These are phyloP conservation scores for Fusarium musae DNA, from an alignment of 2,329 filamentous ascomycete genomes.

Conservation along the genomic window DNA sequence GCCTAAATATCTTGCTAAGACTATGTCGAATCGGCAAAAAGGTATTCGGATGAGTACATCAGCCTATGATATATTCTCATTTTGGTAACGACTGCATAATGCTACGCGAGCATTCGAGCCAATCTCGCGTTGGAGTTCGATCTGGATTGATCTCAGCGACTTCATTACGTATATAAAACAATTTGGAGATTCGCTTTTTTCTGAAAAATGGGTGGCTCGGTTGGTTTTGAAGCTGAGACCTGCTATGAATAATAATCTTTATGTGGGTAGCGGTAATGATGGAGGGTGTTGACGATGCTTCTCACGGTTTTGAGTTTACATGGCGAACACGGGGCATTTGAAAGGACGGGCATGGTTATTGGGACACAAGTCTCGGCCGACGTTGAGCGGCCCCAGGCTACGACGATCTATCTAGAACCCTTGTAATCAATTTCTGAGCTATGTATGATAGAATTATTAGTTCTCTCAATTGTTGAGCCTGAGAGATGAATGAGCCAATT, in stretches of 20 bases:
- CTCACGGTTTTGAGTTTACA: conserved; percentile 45
- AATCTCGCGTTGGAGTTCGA: conserved; percentile 34
- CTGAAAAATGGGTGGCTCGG: conserved; percentile 16
- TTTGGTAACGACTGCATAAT: conserved; percentile 20
- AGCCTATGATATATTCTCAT: neutral
- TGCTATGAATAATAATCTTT: conserved; percentile 41
- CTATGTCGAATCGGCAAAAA: neutral
- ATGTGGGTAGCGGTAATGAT: conserved; percentile 47
- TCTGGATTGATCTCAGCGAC: conserved; percentile 27
- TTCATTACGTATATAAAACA: conserved; percentile 42
- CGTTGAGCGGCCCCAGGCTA: conserved; percentile 39
- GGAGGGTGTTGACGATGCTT: conserved; percentile 46
- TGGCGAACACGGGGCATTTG: conserved; percentile 45
- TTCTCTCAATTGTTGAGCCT: conserved; percentile 16
- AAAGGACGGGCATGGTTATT: conserved; percentile 46
- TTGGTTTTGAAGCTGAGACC: conserved; percentile 25
- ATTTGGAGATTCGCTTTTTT: conserved; percentile 41
- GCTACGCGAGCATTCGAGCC: conserved; percentile 13
- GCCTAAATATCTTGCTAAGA: conserved; percentile 53
- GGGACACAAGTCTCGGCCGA: conserved; percentile 43
- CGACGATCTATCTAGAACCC: conserved; percentile 47
- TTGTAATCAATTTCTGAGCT: conserved; percentile 47
- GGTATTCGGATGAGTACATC: neutral
- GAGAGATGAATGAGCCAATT: conserved; percentile 35
- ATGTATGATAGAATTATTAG: conserved; percentile 45